Conservation (phyloP, 257 asterid genomes). For the Solanum dulcamara region DNA sequence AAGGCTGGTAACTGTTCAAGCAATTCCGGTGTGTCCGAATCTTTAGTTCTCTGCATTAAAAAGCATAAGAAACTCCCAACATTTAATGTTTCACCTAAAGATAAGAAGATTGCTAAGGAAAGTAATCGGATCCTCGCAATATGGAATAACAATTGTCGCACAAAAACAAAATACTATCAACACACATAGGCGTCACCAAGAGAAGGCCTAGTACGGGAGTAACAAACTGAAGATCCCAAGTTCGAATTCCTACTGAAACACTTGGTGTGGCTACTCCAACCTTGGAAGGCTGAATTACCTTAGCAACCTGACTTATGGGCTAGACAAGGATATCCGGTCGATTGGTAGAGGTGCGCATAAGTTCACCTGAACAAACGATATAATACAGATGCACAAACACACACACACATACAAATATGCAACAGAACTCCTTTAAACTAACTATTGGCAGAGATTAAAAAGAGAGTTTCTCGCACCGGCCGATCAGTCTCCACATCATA, state of each 20-base stretch:
- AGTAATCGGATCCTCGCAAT: neutral
- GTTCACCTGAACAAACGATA: neutral
- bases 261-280: neutral
- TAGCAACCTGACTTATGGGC: neutral
- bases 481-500: constrained; percentile 81
- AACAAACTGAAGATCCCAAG: neutral
- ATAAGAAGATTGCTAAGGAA: neutral
- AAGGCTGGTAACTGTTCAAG: constrained; percentile 81
- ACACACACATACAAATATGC: neutral
- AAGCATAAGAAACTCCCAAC: neutral
- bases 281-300: neutral
- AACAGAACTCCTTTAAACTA: neutral
- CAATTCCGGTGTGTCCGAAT: constrained; percentile 59
- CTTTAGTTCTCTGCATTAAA: constrained; percentile 71
- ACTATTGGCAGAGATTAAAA: neutral
- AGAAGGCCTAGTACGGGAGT: neutral
- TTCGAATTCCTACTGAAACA: neutral
- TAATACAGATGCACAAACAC: neutral
- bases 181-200: neutral
- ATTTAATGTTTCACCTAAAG: neutral
- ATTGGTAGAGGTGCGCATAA: neutral
- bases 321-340: neutral
- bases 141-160: neutral
- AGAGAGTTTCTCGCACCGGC: constrained; percentile 26
- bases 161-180: neutral